Base-by-base conservation (phyloP, 2,329 filamentous ascomycete species). In the Aspergillus felis region DNA sequence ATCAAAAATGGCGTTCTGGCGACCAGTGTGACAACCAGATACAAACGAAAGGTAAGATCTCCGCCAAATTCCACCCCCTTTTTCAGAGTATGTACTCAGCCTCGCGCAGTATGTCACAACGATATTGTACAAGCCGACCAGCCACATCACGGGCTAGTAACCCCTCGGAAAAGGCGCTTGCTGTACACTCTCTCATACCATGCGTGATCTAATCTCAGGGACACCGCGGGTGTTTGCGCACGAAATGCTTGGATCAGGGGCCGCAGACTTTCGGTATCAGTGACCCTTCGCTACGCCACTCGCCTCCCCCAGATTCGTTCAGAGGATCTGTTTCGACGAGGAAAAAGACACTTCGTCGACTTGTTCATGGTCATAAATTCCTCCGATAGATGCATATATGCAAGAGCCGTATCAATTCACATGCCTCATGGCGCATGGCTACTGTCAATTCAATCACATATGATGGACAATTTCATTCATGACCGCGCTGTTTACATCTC, bases 1-100 rank as follows among this genome's bases (percentile, higher is more conserved):
- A 99, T 99, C 75, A 97, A 96, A 79, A 92, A 96, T 65, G 92
- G 93, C 61, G 90, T 97, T 27, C 81, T 99, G 63, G 94, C 94
- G 35, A 95, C 96, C 5, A 97, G 92, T 69, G 93, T 91, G 14
- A 99, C 94, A 4, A 99, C 94, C n/a, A 84, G 94, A 74, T 99
- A 97, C 75, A 95, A 92, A 79, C 88, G 90, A 76, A 99, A 99
- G 73, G 77, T 78, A 66, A 58, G 68, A 59, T 38, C 12, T 28
- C 20, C 9, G 32, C 32, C 32, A 38, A 38, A 17, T 53, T 3
- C 3, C 8, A 14, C 35, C 17, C 28, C 24, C 20, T 48, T 17
- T 27, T n/a, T n/a, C 4, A 27, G 5, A 3, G 32, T 10, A 29
- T 25, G 1, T 12, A 27, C 44, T 22, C 44, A 47, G 6, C 6